Evolutionary conservation across 1,139 yeast species (phyloP), one percentile per base, ranked within the genome.

Genomic region (Kodamaea fungicola): DNA sequence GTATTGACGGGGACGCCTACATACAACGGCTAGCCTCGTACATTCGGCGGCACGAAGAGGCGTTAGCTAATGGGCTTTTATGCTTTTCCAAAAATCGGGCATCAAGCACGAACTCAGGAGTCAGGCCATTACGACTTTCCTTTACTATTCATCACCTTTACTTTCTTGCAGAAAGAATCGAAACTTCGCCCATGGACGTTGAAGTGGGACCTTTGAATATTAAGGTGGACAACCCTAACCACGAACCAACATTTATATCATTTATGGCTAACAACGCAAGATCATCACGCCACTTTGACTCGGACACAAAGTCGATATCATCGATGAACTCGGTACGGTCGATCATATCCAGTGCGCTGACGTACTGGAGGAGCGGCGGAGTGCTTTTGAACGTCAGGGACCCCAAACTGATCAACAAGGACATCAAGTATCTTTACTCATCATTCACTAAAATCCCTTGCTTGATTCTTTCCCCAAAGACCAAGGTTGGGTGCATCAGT

Each of bases 361-460:
- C 64, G 2, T 71, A 69, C 44, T 69, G 76, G 73, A 55, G 74
- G 42, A 57, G 62, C 8, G 56, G 61, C 35, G 59, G 64, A 21
- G 53, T 59, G 35, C 8, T 27, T n/a, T 27, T 12, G 8, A 24
- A 10, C 12, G 56, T 59, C 38, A 66, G 65, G 44, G 77, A 71
- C 45, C 75, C 76, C 10, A 70, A 66, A 35, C 57, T 61, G 16
- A 58, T 71, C 28, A 62, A 57, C 32, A 68, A 70, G 31, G 84
- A 80, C 49, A 56, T 80, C 35, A 72, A 70, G 45, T 80, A 80
- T 55, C 54, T 80, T 28, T 77, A 78, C 51, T 74, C 81, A n/a
- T 78, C 83, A 7, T 80, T 80, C 55, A 76, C 84, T 7, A 80
- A 80, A 46, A 64, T 80, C 26, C 87, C 87, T 0, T 78, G 86